Base-by-base conservation (phyloP, 768 basidiomycete species). In the Naganishia antarctica region DNA sequence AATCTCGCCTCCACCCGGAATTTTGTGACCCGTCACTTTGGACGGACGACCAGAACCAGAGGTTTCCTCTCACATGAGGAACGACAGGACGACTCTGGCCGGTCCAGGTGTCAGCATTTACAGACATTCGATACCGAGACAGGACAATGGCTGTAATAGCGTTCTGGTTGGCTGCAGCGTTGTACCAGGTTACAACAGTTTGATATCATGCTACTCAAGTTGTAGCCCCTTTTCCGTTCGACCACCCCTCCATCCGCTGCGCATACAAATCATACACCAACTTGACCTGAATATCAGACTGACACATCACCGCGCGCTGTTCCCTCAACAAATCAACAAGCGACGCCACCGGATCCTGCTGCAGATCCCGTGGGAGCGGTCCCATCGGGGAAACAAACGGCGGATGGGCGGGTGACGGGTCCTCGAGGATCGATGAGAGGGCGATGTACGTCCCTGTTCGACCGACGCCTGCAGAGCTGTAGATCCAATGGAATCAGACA, bases 391-490 rank as follows among this genome's bases (percentile, higher is more conserved):
- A 71, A 29, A 34, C 15, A 34, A 60, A 57, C 13, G 47, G 51
- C 25, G 48, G 48, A 16, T n/a, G 26, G 6, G 45, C 26, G 23
- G 29, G 34, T 46, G 32, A 43, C 7, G 50, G 64, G 1, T 63
- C 60, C 11, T 47, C 46, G 4, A 73, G 67, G 25, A 78, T 65
- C 0, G 78, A 76, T 12, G 74, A 67, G 15, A 78, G 68, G 12
- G 76, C 74, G 25, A 78, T 75, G 67, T 73, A 78, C 3, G 75
- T 71, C 0, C 78, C 78, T 13, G 76, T 78, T 15, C 78, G 50
- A 16, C 78, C 78, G 4, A 78, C 73, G 16, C 78, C 78, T 9
- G 78, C 76, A 15, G 76, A 77, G 64, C 76, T 57, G 23, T 23
- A 72, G 37, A 26, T 48, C 9, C 16, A 32, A 21, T 21, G 34